A percentile compares a stretch with the other conserved stretches of the same genome.
Evolutionary conservation across 805 yeast species (phyloP).

Genomic region (Sugiyamaella smithiae): DNA sequence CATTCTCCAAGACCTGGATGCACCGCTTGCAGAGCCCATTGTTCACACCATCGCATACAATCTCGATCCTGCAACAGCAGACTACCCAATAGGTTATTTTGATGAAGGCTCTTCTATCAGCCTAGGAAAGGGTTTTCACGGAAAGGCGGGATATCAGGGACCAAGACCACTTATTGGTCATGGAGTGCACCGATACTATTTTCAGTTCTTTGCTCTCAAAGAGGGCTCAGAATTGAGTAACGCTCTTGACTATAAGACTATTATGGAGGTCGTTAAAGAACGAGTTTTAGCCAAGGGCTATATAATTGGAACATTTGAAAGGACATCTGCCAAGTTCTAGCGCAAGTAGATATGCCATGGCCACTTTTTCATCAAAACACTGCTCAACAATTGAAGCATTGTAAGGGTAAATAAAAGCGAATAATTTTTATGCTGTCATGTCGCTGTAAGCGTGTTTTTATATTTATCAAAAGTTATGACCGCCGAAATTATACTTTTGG

Average conservation of each 20-base stretch:
- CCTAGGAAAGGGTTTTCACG: slow-evolving; percentile 17
- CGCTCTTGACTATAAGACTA: neutral
- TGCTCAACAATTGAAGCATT: too few relatives aligned
- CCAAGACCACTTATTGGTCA: slow-evolving; percentile 22
- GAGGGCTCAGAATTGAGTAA: slow-evolving; percentile 2
- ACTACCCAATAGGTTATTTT: slow-evolving; percentile 9
- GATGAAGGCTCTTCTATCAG: slow-evolving; percentile 4
- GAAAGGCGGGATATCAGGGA: slow-evolving; percentile 18
- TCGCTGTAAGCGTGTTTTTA: too few relatives aligned
- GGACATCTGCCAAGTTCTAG: slow-evolving; percentile 13
- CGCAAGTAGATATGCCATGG: slow-evolving; percentile 30
- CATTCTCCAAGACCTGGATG: slow-evolving; percentile 22
- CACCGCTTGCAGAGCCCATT: slow-evolving; percentile 20
- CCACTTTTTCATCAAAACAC: slow-evolving; percentile 43
- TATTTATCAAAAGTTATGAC: too few relatives aligned
- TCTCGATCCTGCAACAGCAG: neutral
- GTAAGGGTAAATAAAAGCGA: too few relatives aligned
- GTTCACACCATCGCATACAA: slow-evolving; percentile 17
- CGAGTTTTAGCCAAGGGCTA: slow-evolving; percentile 16
- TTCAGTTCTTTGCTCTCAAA: slow-evolving; percentile 19
- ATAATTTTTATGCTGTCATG: too few relatives aligned
- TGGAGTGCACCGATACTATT: slow-evolving; percentile 23
- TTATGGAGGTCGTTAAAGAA: slow-evolving; percentile 3
- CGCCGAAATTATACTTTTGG: too few relatives aligned
- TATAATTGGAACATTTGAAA: slow-evolving; percentile 18